Evolutionary conservation across 1,284 basidiomycete genomes (phyloP).

Genomic region (Inonotus hispidus): DNA sequence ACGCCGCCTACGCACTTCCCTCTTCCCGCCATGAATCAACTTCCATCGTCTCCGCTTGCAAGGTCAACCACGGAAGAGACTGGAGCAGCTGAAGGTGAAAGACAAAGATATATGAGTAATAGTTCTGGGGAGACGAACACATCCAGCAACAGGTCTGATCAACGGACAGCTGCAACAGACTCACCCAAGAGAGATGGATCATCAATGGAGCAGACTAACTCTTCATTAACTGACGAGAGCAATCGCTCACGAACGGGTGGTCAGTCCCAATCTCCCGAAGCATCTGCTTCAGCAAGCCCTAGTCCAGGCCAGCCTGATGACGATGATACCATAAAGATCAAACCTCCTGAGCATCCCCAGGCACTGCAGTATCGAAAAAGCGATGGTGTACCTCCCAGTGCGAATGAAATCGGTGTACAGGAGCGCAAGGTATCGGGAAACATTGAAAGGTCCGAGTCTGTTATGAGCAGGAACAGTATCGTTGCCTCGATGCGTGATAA

Average conservation of each 20-base stretch:
- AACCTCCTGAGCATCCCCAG: neutral
- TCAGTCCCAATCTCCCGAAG: slow-evolving; percentile 3
- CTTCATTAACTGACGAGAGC: slow-evolving; percentile 4
- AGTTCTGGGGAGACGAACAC: neutral
- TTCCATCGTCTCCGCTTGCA: slow-evolving; percentile 7
- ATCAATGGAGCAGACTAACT: neutral
- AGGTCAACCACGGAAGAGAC: neutral
- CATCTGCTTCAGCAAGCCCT: neutral
- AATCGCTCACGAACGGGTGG: neutral
- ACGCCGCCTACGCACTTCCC: slow-evolving; percentile 66
- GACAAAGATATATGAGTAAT: neutral
- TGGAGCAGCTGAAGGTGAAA: neutral
- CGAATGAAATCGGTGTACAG: slow-evolving; percentile 10
- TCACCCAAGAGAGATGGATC: neutral
- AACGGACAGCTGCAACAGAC: neutral
- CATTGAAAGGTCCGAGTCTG: slow-evolving; percentile 44
- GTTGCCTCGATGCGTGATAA: slow-evolving; percentile 65
- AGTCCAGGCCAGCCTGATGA: neutral
- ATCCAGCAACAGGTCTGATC: neutral
- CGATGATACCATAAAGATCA: neutral
- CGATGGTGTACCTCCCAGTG: neutral
- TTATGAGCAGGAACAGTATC: slow-evolving; percentile 48
- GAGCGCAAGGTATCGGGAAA: slow-evolving; percentile 23
- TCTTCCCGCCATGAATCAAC: slow-evolving; percentile 39
- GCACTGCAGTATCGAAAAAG: neutral